Evolutionary conservation across 805 yeast species (phyloP).

Genomic region (Hermanozyma aechmeae): DNA sequence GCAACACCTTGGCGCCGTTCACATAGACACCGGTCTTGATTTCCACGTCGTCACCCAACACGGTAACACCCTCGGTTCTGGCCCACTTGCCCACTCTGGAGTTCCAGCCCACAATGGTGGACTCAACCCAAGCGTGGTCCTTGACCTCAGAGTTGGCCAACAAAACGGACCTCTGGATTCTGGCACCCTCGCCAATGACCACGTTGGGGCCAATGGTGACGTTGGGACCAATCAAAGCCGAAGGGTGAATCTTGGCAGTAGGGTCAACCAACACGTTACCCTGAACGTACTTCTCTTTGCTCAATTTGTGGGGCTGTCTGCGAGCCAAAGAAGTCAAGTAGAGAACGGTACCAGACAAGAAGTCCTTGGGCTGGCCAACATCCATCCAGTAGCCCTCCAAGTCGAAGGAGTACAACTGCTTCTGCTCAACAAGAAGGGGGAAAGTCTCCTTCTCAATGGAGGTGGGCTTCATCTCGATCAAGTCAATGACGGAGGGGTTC

Average conservation of each 20-base stretch:
- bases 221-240: conserved; percentile 95
- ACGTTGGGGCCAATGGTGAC: conserved; percentile 97
- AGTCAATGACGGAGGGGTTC: conserved; percentile 94
- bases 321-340: conserved; percentile 82
- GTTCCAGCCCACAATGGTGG: conserved; percentile 98
- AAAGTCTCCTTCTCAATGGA: conserved; percentile 99
- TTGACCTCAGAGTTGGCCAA: conserved; percentile 84
- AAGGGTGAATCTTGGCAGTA: conserved; percentile 84
- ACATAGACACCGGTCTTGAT: conserved; percentile 97
- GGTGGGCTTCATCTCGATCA: conserved; percentile 96
- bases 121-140: conserved; percentile 97
- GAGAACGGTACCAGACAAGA: conserved; percentile 89
- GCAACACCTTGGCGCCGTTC: conserved; percentile 98
- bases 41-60: conserved; percentile 97
- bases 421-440: conserved; percentile 89
- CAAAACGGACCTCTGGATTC: conserved; percentile 92
- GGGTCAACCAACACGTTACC: conserved; percentile 94
- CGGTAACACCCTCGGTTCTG: conserved; percentile 95
- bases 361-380: conserved; percentile 99
- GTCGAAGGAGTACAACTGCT: conserved; percentile 87
- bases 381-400: conserved; percentile 99
- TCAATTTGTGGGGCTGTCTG: conserved; percentile 64
- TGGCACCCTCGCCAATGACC: conserved; percentile 94
- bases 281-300: conserved; percentile 65
- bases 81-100: conserved; percentile 98